Evolutionary conservation across 1,284 basidiomycete species (phyloP).

Genomic region (Puccinia sorghi): DNA sequence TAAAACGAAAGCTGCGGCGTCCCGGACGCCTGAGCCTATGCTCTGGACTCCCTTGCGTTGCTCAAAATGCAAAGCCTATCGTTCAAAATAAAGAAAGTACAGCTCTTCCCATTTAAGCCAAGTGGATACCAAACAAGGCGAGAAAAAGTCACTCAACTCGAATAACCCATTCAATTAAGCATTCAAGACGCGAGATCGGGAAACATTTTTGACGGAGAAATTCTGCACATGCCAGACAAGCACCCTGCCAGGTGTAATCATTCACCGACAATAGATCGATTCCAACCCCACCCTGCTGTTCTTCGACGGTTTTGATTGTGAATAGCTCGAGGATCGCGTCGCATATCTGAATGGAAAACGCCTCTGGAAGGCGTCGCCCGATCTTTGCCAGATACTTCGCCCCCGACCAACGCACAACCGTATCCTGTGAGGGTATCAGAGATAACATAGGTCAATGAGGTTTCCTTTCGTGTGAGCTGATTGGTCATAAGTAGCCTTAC

Average conservation of each 20-base stretch:
- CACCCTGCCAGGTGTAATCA: slow-evolving; percentile 92
- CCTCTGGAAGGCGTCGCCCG: slow-evolving; percentile 73
- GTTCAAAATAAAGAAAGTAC: neutral
- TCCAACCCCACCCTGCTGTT: slow-evolving; percentile 65
- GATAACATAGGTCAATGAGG: neutral
- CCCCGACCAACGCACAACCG: slow-evolving; percentile 88
- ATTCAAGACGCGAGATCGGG: slow-evolving; percentile 64
- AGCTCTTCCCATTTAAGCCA: too few species aligned
- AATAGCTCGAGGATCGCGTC: slow-evolving; percentile 74
- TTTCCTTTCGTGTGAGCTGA: too few species aligned
- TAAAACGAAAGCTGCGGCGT: slow-evolving; percentile 88
- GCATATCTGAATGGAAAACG: slow-evolving; percentile 76
- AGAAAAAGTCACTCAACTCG: slow-evolving; percentile 64
- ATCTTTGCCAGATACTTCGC: slow-evolving; percentile 90
- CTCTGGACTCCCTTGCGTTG: slow-evolving; percentile 86
- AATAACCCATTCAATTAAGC: slow-evolving; percentile 73
- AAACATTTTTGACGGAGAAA: slow-evolving; percentile 80
- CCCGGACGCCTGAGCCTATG: slow-evolving; percentile 89
- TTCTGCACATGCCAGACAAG: slow-evolving; percentile 88
- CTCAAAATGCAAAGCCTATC: slow-evolving; percentile 85
- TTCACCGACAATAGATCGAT: slow-evolving; percentile 66
- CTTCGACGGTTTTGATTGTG: slow-evolving; percentile 65
- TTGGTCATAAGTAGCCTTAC: slow-evolving; percentile 61
- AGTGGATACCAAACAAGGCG: neutral
- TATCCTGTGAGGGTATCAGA: slow-evolving; percentile 67